A percentile compares a stretch with the other conserved stretches of the same genome.
phyloP scores from a whole-genome alignment of 2,329 filamentous ascomycete species.

The Pestalotiopsis sp. region DNA sequence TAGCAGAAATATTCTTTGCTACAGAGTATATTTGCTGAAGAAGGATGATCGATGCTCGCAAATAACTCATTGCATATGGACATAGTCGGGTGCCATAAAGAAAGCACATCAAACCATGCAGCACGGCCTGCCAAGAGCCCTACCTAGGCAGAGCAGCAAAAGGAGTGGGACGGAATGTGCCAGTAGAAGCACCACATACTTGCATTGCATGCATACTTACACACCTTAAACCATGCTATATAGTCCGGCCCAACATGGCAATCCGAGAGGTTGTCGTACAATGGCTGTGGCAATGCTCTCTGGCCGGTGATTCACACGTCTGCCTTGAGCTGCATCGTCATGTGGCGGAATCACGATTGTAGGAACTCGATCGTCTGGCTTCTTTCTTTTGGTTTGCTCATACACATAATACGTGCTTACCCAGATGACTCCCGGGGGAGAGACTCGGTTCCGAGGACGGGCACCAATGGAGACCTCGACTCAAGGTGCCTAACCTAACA shows the following conservation, averaged over 20 bases:
- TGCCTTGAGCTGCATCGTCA: background rate
- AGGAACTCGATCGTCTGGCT: background rate
- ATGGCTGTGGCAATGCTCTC: background rate
- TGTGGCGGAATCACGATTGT: background rate
- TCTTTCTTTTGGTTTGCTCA: background rate
- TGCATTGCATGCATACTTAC: background rate
- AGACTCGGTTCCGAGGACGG: background rate
- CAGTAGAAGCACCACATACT: background rate
- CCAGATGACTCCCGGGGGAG: background rate
- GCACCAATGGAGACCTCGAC: background rate
- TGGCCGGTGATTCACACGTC: background rate
- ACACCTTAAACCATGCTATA: background rate
- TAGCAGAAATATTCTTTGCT: too few relatives aligned
- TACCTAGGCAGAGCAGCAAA: background rate
- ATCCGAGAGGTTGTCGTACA: background rate
- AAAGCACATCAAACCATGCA: background rate
- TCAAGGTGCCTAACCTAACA: background rate
- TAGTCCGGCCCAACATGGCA: background rate
- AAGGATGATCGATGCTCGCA: too few relatives aligned
- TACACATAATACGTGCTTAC: background rate
- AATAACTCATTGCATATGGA: background rate
- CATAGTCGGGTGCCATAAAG: background rate
- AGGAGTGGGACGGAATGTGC: background rate
- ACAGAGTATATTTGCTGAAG: too few relatives aligned
- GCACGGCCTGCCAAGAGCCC: background rate